phyloP scores from a whole-genome alignment of 306 rosid species.

The Rosa rugosa region DNA sequence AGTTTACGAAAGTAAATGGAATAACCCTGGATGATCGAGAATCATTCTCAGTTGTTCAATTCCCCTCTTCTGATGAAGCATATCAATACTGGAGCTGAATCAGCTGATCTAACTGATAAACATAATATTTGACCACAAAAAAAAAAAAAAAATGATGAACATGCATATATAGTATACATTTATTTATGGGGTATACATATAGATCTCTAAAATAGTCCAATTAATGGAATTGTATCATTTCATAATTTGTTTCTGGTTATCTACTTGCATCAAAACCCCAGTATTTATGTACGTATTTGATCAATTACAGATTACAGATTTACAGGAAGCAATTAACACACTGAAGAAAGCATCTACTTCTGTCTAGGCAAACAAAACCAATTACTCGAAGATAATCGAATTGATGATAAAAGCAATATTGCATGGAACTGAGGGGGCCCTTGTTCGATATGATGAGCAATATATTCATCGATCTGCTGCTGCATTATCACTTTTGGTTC shows the following conservation, averaged over 20 bases:
- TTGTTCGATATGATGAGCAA: background rate
- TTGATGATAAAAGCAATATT: background rate
- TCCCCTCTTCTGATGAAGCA: background rate
- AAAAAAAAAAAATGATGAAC: too few relatives aligned
- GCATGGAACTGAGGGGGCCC: background rate
- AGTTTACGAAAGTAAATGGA: background rate
- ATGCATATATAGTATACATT: too few relatives aligned
- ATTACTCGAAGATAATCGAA: background rate
- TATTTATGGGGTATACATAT: too few relatives aligned
- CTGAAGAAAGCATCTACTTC: background rate
- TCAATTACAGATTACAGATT: background rate
- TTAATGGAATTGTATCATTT: too few relatives aligned
- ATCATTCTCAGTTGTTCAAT: too few relatives aligned
- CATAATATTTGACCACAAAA: too few relatives aligned
- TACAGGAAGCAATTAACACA: background rate
- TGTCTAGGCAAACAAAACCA: background rate
- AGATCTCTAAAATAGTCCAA: too few relatives aligned
- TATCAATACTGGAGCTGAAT: background rate
- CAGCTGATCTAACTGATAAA: background rate
- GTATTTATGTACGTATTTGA: background rate
- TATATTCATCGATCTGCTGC: background rate
- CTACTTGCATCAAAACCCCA: too few relatives aligned
- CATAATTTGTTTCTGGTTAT: too few relatives aligned
- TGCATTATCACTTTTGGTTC: background rate
- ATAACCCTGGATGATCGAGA: background rate